phyloP scores from a whole-genome alignment of 2,329 filamentous ascomycete genomes.

The Pleochaeta shiraiana region DNA sequence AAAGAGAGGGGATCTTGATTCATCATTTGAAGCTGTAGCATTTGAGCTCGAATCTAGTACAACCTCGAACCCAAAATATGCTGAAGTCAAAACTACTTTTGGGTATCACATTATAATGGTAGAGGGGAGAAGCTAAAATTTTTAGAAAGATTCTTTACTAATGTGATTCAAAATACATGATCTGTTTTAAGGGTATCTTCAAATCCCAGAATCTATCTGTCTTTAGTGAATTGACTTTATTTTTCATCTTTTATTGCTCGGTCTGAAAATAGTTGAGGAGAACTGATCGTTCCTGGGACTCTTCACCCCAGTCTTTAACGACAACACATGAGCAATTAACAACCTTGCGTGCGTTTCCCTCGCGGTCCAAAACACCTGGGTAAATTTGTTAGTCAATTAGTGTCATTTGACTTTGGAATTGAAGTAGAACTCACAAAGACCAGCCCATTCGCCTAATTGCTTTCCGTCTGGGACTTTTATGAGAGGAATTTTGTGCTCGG shows the following conservation, averaged over 20 bases:
- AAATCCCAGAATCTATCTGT: too few relatives aligned
- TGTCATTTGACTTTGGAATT: not conserved
- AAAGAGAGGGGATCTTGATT: conserved; percentile 40
- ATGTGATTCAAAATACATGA: not conserved
- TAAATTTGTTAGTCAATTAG: not conserved
- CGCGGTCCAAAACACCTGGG: conserved; percentile 88
- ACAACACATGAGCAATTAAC: conserved; percentile 99
- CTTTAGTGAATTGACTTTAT: too few relatives aligned
- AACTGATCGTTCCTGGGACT: conserved; percentile 95
- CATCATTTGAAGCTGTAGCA: conserved; percentile 50
- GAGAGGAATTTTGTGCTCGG: conserved; percentile 98
- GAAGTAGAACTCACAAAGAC: conserved; percentile 95
- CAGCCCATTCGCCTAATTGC: conserved; percentile 99
- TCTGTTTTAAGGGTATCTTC: too few relatives aligned
- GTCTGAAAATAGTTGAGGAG: conserved; percentile 99
- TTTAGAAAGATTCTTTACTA: not conserved
- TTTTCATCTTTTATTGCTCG: conserved; percentile 52
- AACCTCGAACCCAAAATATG: conserved; percentile 39
- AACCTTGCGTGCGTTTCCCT: conserved; percentile 98
- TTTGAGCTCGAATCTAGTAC: conserved; percentile 46
- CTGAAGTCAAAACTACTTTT: conserved; percentile 49
- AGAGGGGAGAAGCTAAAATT: conserved; percentile 18
- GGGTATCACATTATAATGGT: conserved; percentile 73
- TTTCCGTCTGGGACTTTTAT: conserved; percentile 99
- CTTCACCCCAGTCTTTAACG: conserved; percentile 99